These are phyloP conservation scores for Cladosporium oxysporum DNA, from an alignment of 2,329 filamentous ascomycete genomes.

Conservation along the genomic window DNA sequence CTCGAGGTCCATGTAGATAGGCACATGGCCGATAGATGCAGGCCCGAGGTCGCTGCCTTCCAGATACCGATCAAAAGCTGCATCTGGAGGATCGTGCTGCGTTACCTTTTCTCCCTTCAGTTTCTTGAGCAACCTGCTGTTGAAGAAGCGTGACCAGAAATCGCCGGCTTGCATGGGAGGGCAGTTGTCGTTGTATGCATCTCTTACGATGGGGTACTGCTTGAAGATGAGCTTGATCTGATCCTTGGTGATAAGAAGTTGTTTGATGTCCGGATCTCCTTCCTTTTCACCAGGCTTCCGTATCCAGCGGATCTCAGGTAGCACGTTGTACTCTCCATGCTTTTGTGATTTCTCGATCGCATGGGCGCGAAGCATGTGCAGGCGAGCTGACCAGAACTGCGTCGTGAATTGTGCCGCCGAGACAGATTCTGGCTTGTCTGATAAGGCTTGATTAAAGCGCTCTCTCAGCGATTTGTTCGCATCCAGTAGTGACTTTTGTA, in stretches of 20 bases:
- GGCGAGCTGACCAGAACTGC: conserved; percentile 92
- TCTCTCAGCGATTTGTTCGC: conserved; percentile 71
- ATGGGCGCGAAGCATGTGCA: conserved; percentile 83
- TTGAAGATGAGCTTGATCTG: conserved; percentile 91
- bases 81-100: conserved; percentile 74
- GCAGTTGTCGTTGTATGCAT: conserved; percentile 90
- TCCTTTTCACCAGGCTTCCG: conserved; percentile 41
- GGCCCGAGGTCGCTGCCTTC: conserved; percentile 60
- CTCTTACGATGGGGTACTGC: conserved; percentile 87
- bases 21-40: conserved; percentile 65
- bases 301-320: conserved; percentile 76
- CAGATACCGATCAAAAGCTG: conserved; percentile 83
- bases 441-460: conserved; percentile 83
- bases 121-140: conserved; percentile 86
- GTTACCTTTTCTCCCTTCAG: conserved; percentile 84
- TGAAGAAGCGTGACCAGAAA: conserved; percentile 95
- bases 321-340: conserved; percentile 87
- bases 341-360: conserved; percentile 86
- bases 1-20: conserved; percentile 87
- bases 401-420: conserved; percentile 78
- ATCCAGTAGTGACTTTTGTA: conserved; percentile 87
- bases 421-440: conserved; percentile 81
- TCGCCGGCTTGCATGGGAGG: conserved; percentile 65
- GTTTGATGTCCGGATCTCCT: conserved; percentile 68
- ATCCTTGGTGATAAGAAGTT: conserved; percentile 83